Evolutionary conservation across 805 yeast species (phyloP).

Genomic region (Yamadazyma paraphyllophila): DNA sequence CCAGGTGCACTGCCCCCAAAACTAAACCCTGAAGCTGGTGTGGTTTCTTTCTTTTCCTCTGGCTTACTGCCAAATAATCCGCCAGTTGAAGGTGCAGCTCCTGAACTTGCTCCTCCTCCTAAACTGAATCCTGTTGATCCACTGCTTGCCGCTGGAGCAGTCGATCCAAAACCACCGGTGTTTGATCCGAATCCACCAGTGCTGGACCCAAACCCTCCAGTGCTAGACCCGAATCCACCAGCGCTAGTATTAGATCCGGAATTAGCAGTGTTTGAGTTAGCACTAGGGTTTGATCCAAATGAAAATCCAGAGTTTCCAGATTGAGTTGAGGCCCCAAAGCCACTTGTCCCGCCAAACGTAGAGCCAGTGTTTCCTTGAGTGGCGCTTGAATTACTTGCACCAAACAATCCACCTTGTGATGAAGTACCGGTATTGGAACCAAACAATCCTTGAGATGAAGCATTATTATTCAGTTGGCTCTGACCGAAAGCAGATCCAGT

Average conservation of each 20-base stretch:
- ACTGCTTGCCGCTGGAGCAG: constrained; percentile 5
- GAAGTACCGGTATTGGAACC: constrained; percentile 1
- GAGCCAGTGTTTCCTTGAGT: constrained; percentile 9
- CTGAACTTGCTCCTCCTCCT: not conserved
- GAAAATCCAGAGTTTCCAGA: constrained; percentile 12
- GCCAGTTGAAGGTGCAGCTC: not conserved
- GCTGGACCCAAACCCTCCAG: not conserved
- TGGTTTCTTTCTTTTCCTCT: constrained; percentile 19
- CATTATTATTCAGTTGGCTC: not conserved
- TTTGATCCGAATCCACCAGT: not conserved
- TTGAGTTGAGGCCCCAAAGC: not conserved
- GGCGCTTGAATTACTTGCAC: constrained; percentile 8
- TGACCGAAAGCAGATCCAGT: constrained; percentile 5
- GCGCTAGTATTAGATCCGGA: not conserved
- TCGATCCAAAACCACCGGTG: constrained; percentile 9
- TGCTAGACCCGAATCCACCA: not conserved
- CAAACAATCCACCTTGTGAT: constrained; percentile 16
- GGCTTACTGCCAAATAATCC: constrained; percentile 12
- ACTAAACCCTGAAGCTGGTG: constrained; percentile 14
- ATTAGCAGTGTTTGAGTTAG: not conserved
- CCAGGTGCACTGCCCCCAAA: constrained; percentile 11
- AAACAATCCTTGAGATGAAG: constrained; percentile 1
- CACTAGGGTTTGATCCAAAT: constrained; percentile 15
- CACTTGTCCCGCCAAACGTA: constrained; percentile 13
- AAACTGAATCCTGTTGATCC: constrained; percentile 1